phyloP scores from a whole-genome alignment of 495 filamentous ascomycete species.

The Penicillium canescens region DNA sequence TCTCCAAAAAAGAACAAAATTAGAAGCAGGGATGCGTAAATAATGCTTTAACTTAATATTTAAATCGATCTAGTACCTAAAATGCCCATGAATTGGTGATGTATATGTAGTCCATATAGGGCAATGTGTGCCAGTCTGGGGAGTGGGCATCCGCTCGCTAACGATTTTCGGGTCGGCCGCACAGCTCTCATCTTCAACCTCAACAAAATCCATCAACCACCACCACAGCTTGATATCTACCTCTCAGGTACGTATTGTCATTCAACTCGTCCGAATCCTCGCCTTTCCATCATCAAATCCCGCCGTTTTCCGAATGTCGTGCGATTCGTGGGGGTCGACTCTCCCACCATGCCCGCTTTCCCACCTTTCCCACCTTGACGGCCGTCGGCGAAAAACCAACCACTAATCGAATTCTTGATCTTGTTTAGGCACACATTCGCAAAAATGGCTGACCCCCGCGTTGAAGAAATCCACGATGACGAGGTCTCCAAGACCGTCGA shows the following conservation, averaged over 20 bases:
- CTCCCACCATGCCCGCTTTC: conserved; percentile 21
- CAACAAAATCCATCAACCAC: conserved; percentile 40
- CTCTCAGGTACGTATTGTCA: conserved; percentile 41
- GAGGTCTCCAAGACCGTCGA: conserved; percentile 73
- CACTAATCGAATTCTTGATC: conserved; percentile 15
- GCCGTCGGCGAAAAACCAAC: background rate
- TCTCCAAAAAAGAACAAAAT: conserved; percentile 12
- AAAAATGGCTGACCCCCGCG: conserved; percentile 93
- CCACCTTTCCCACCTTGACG: conserved; percentile 12
- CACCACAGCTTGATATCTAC: conserved; percentile 39
- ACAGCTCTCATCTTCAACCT: conserved; percentile 46
- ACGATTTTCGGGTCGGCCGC: conserved; percentile 51
- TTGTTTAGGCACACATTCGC: conserved; percentile 37
- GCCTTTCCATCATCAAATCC: conserved; percentile 27
- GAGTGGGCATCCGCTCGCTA: conserved; percentile 48
- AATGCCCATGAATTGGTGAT: conserved; percentile 1
- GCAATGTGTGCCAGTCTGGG: conserved; percentile 36
- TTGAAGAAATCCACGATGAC: conserved; percentile 97
- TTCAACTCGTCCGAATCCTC: conserved; percentile 10
- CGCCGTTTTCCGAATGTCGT: conserved; percentile 30
- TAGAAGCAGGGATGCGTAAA: conserved; percentile 12
- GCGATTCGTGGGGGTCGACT: conserved; percentile 27
- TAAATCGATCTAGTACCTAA: conserved; percentile 6
- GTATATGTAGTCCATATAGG: conserved; percentile 16
- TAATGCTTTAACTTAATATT: conserved; percentile 7